Evolutionary conservation across 108 stramenopile species (phyloP).

Genomic region (Epithemia pelagica): DNA sequence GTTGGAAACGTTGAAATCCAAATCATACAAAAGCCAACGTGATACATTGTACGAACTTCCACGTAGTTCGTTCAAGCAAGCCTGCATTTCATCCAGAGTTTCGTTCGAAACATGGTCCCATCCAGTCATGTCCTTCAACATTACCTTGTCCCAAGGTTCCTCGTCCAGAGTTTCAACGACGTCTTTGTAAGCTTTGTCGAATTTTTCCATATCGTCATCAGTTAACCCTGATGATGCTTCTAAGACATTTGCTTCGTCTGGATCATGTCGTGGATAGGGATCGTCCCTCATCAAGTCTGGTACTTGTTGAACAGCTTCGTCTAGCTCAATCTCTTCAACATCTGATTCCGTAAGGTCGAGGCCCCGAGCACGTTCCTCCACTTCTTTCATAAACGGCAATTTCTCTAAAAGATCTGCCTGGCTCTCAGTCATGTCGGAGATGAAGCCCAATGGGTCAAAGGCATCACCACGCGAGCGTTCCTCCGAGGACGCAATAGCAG

Average conservation of each 20-base stretch:
- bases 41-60: slow-evolving; percentile 38
- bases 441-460: slow-evolving; percentile 24
- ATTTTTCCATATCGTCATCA: slow-evolving; percentile 52
- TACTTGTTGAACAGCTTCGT: slow-evolving; percentile 34
- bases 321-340: slow-evolving; percentile 37
- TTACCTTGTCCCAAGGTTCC: slow-evolving; percentile 60
- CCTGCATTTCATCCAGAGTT: slow-evolving; percentile 36
- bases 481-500: slow-evolving; percentile 22
- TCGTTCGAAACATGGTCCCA: slow-evolving; percentile 41
- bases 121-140: slow-evolving; percentile 37
- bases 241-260: slow-evolving; percentile 25
- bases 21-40: slow-evolving; percentile 71
- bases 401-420: slow-evolving; percentile 24
- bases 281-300: slow-evolving; percentile 43
- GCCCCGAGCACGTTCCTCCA: slow-evolving; percentile 4
- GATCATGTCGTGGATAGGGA: slow-evolving; percentile 39
- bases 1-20: slow-evolving; percentile 80
- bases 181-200: slow-evolving; percentile 47
- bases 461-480: slow-evolving; percentile 14
- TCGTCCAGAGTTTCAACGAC: slow-evolving; percentile 35
- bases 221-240: slow-evolving; percentile 33
- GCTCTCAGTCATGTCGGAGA: slow-evolving; percentile 22
- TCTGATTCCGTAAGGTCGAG: slow-evolving; percentile 36
- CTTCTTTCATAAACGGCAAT: slow-evolving; percentile 15
- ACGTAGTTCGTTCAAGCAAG: slow-evolving; percentile 24